Conservation (phyloP, 805 yeast genomes). For the Lipomyces lipofer region DNA sequence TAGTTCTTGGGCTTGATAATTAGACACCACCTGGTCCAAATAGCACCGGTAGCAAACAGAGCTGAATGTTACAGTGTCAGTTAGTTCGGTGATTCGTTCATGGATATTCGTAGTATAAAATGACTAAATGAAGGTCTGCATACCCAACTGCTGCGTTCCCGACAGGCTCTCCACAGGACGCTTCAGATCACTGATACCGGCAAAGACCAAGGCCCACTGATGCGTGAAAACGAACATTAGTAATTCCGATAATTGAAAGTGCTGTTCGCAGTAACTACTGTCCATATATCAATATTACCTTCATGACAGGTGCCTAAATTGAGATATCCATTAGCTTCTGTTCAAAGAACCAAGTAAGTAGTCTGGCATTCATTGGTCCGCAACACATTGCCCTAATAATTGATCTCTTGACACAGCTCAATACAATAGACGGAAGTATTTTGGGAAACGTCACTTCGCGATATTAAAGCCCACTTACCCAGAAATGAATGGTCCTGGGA, state of each 20-base stretch:
- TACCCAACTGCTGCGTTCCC: conserved; percentile 73
- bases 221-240: conserved; percentile 12
- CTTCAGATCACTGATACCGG: conserved; percentile 81
- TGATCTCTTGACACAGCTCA: too few relatives aligned
- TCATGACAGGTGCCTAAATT: conserved; percentile 57
- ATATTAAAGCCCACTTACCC: conserved; percentile 55
- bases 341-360: too few relatives aligned
- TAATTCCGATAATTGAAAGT: neutral
- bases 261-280: conserved; percentile 25
- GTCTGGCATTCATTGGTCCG: too few relatives aligned
- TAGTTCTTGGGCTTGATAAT: conserved; percentile 86
- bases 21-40: conserved; percentile 98
- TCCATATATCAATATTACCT: conserved; percentile 37
- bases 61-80: conserved; percentile 44
- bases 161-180: conserved; percentile 92
- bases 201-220: conserved; percentile 86
- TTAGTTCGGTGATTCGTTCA: conserved; percentile 4
- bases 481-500: conserved; percentile 94
- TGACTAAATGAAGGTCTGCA: conserved; percentile 12
- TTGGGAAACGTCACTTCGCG: too few relatives aligned
- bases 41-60: conserved; percentile 83
- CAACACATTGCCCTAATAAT: too few relatives aligned
- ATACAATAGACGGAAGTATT: too few relatives aligned
- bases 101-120: conserved; percentile 12
- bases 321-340: too few relatives aligned